Conservation (phyloP, 495 filamentous ascomycete species). For the Penicillium taxi region DNA sequence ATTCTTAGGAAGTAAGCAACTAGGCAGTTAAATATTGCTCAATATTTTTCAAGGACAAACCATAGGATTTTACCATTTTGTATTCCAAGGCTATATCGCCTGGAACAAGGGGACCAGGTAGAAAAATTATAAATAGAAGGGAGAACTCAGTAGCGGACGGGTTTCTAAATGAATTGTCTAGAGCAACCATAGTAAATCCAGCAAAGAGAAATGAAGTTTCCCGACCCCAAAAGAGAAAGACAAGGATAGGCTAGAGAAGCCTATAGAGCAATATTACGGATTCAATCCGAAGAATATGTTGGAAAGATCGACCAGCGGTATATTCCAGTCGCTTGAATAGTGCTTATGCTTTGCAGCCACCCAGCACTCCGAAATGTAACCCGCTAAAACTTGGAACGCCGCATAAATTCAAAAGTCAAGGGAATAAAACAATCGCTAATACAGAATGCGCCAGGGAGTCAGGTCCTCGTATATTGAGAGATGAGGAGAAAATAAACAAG, state of each 20-base stretch:
- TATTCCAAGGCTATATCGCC: too few relatives aligned
- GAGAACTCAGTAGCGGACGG: too few relatives aligned
- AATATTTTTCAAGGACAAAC: too few relatives aligned
- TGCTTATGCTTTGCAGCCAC: slow-evolving; percentile 12
- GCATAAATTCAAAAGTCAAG: slow-evolving; percentile 21
- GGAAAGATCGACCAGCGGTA: slow-evolving; percentile 18
- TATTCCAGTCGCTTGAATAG: slow-evolving; percentile 19
- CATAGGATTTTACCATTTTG: too few relatives aligned
- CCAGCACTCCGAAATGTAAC: slow-evolving; percentile 17
- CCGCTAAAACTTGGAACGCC: slow-evolving; percentile 33
- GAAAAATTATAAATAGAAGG: too few relatives aligned
- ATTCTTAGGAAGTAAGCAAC: too few relatives aligned
- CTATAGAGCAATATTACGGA: slow-evolving; percentile 2
- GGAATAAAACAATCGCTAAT: slow-evolving; percentile 34
- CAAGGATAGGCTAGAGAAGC: slow-evolving; percentile 1
- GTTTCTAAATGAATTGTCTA: too few relatives aligned
- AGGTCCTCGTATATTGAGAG: slow-evolving; percentile 12
- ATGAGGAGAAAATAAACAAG: slow-evolving; percentile 12
- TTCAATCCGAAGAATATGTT: slow-evolving; percentile 5
- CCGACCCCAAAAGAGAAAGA: neutral
- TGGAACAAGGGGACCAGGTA: too few relatives aligned
- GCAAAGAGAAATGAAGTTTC: neutral
- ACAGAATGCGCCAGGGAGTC: slow-evolving; percentile 22
- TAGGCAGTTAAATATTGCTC: too few relatives aligned
- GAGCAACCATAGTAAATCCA: neutral